phyloP scores from a whole-genome alignment of 73 alveolate species.

The Paramecium octaurelia region DNA sequence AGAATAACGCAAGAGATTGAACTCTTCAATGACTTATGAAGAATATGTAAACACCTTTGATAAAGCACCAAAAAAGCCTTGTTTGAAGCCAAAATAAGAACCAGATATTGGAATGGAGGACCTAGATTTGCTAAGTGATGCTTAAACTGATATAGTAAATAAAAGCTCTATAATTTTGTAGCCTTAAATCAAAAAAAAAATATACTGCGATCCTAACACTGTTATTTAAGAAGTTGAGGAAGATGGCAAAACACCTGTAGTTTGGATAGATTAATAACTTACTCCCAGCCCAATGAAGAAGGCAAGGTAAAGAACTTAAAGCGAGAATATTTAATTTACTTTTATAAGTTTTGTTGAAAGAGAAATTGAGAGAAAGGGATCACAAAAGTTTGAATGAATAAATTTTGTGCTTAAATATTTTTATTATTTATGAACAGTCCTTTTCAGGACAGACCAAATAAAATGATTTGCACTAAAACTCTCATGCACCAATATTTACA shows the following conservation, averaged over 20 bases:
- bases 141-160: background rate
- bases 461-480: background rate
- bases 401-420: background rate
- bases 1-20: conserved; percentile 36
- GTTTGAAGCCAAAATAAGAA: background rate
- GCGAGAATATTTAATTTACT: conserved; percentile 38
- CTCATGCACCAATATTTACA: background rate
- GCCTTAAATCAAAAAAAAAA: background rate
- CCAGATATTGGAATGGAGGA: conserved; percentile 40
- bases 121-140: background rate
- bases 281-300: background rate
- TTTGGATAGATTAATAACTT: conserved; percentile 29
- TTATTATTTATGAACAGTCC: background rate
- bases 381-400: conserved; percentile 32
- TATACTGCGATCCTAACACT: background rate
- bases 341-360: conserved; percentile 40
- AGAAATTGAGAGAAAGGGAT: conserved; percentile 6
- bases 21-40: conserved; percentile 49
- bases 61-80: conserved; percentile 35
- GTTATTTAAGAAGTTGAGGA: conserved; percentile 30
- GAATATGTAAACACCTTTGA: conserved; percentile 25
- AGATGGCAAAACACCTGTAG: conserved; percentile 9
- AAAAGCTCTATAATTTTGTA: background rate
- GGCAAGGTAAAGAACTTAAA: background rate
- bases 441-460: background rate